Evolutionary conservation across 1,139 yeast species (phyloP).

Genomic region (Lodderomyces pseudojiufengensis): DNA sequence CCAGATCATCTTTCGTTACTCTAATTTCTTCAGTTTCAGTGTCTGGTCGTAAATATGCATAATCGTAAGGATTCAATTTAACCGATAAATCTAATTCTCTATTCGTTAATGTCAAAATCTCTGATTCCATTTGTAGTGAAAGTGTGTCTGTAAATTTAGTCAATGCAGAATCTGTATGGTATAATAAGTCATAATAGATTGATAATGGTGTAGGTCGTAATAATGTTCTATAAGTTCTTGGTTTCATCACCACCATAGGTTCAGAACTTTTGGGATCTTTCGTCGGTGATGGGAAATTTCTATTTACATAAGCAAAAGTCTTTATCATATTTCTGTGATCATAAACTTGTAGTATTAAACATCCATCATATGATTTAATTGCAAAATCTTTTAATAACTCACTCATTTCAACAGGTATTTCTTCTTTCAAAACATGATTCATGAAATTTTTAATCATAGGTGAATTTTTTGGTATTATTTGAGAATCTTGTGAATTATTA

Average conservation of each 20-base stretch:
- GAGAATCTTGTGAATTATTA: slow-evolving; percentile 65
- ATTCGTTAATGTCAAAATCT: slow-evolving; percentile 70
- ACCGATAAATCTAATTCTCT: slow-evolving; percentile 73
- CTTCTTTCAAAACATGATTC: slow-evolving; percentile 72
- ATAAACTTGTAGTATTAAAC: slow-evolving; percentile 74
- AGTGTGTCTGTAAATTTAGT: slow-evolving; percentile 76
- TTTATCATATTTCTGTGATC: slow-evolving; percentile 57
- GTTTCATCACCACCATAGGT: slow-evolving; percentile 28
- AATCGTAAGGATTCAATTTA: slow-evolving; percentile 63
- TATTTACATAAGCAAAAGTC: slow-evolving; percentile 11
- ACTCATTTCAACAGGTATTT: slow-evolving; percentile 84
- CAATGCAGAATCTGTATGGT: slow-evolving; percentile 75
- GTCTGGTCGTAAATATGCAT: slow-evolving; percentile 45
- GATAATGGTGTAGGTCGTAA: slow-evolving; percentile 79
- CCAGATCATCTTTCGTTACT: slow-evolving; percentile 19
- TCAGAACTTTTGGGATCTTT: slow-evolving; percentile 7
- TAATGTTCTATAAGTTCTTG: slow-evolving; percentile 72
- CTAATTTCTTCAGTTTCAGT: slow-evolving; percentile 23
- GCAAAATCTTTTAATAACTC: slow-evolving; percentile 87
- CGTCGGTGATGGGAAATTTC: slow-evolving; percentile 9
- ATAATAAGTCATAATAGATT: slow-evolving; percentile 77
- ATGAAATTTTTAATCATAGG: slow-evolving; percentile 79
- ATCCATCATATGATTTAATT: slow-evolving; percentile 81
- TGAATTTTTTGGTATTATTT: slow-evolving; percentile 74
- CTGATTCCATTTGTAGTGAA: slow-evolving; percentile 77